Base-by-base conservation (phyloP, 495 filamentous ascomycete genomes). In the Jackrogersella minutella region DNA sequence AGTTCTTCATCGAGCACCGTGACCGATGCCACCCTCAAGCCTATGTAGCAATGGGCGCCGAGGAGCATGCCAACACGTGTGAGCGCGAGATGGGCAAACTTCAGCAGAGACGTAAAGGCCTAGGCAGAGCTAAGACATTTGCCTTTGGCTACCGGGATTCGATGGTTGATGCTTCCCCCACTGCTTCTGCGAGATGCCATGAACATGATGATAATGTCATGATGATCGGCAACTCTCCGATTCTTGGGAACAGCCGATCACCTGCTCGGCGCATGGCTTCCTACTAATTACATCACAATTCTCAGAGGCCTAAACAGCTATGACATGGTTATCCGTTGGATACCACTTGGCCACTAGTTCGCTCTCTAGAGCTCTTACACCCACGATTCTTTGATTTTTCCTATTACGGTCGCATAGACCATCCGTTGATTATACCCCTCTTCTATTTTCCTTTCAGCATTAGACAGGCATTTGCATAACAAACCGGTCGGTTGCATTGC, bases 81-180 rank as follows among this genome's bases (percentile, higher is more conserved):
- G 96, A 98, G 82, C 88, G 91, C 69, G 93, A 95, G 62, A 89
- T 99, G 82, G 92, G 91, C 64, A 92, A 91, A 73, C 85, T 99
- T 63, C 84, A 86, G 59, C 76, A 82, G 70, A 90, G 91, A 68
- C 89, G 96, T 40, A 87, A 87, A 62, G 93, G 95, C 71, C 77
- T 99, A 44, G 86, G 87, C 67, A 85, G 96, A 37, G 93, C 96
- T 14, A 91, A 97, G 75, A 99, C 94, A 0, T 99, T 93, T 78
- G 93, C 94, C 16, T 97, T 97, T 79, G 86, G 86, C 26, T 85
- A 96, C 68, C 85, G 89, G 46, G 81, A 85, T 40, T 71, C 72
- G 1, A 69, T 62, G 50, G 85, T 92, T 73, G 88, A 96, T 50
- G 91, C 93, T 67, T 94, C 91, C 62, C 92, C 92, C 7, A 94